phyloP scores from a whole-genome alignment of 1,284 basidiomycete species.

The Macrocystidia cucumis region DNA sequence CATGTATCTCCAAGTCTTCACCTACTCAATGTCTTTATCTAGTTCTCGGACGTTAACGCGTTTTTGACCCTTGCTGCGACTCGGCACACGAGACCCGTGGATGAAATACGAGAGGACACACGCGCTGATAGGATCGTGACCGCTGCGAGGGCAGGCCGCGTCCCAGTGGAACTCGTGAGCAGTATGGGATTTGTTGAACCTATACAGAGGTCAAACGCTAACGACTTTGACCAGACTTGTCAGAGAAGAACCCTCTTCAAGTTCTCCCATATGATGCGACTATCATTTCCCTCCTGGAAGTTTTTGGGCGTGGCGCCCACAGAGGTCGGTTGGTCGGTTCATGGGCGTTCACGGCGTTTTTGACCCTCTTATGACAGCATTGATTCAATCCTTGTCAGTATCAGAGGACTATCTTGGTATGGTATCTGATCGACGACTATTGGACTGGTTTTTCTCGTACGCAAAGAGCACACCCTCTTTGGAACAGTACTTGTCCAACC shows the following conservation, averaged over 20 bases:
- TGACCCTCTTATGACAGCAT: conserved; percentile 26
- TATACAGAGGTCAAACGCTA: too few relatives aligned
- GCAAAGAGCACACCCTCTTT: conserved; percentile 41
- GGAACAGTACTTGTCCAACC: conserved; percentile 45
- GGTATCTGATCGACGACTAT: conserved; percentile 53
- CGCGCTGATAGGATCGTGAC: conserved; percentile 59
- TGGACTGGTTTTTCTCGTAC: conserved; percentile 56
- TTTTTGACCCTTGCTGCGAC: conserved; percentile 76
- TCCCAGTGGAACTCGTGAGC: conserved; percentile 67
- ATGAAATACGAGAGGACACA: conserved; percentile 49
- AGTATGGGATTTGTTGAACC: conserved; percentile 38
- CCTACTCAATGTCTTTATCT: conserved; percentile 3
- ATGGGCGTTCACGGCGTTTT: conserved; percentile 1
- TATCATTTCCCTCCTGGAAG: conserved; percentile 50
- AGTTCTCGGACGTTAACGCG: conserved; percentile 79
- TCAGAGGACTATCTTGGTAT: conserved; percentile 41
- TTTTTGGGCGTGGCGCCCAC: conserved; percentile 65
- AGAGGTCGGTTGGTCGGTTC: conserved; percentile 36
- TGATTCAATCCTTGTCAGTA: conserved; percentile 35
- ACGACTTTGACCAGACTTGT: conserved; percentile 44
- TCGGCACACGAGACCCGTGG: conserved; percentile 52
- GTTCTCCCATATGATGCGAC: conserved; percentile 54
- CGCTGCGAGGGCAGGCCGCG: conserved; percentile 63
- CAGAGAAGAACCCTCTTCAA: conserved; percentile 73
- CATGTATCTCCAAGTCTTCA: too few relatives aligned